Base-by-base conservation (phyloP, 257 asterid species). In the Coffea eugenioides region DNA sequence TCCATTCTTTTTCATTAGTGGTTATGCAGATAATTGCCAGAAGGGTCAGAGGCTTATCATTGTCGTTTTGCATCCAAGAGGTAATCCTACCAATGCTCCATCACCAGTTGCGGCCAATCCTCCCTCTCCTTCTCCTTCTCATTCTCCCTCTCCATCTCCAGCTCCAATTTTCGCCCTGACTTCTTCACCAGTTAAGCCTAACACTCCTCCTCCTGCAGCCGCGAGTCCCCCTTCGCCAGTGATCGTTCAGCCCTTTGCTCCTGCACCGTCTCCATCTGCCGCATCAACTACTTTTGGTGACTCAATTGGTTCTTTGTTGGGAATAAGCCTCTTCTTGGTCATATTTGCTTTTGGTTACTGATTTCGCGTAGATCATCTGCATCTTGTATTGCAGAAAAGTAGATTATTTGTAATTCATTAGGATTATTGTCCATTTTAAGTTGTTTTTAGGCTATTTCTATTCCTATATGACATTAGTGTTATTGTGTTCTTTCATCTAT, bases 1-100 rank as follows among this genome's bases (percentile, higher is more conserved):
- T 11, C 86, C 87, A 0, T 90, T 93, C 77, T 90, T 80, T 70
- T 91, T 93, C 84, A 91, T 93, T 80, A 82, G 83, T 36, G 93
- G 97, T 11, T 80, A 85, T 59, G 83, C 82, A 39, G 18, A 87
- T 5, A 76, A 66, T 49, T 93, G 97, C 54, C 84, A 81, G n/a
- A 84, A 74, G 23, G 97, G 95, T 21, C 94, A 93, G 78, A 91
- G 89, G 81, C 41, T 93, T 75, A 31, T 76, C 57, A 54, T 85
- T 74, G 83, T 90, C 34, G 97, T 92, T 12, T 36, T 92, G 69
- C 88, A 92, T 75, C 81, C 88, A 10, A 81, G 90, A 41, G 73
- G 43, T 74, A 49, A 18, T 20, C 0, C 75, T 5, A 5, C 41
- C 3, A 41, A 75, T 23, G 52, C 57, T 56, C 77, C 80, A 2